Base-by-base conservation (phyloP, 352 stramenopile genomes). In the Phytophthora citricola region DNA sequence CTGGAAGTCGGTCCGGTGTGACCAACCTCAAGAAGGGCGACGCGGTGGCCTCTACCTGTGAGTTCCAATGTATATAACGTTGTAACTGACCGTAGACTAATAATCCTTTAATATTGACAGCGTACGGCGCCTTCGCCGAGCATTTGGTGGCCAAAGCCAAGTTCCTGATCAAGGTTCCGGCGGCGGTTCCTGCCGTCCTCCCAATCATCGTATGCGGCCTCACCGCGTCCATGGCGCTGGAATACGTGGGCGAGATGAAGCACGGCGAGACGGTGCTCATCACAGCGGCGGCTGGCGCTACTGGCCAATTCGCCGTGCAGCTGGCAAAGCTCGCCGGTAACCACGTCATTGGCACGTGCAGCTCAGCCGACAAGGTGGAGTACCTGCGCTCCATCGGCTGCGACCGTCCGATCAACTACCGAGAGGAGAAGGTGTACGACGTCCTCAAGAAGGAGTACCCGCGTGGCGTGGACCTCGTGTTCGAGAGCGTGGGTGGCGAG, bases 371-470 rank as follows among this genome's bases (percentile, higher is more conserved):
- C 40, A 97, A 97, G 72, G 89, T 76, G 20, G 85, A 87, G n/a
- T 82, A 95, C 55, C 76, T 97, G 49, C 76, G 78, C 56, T 75
- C 63, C 27, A 69, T 91, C 12, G 89, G 85, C 49, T 84, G 71
- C 40, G 83, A 94, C 59, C 83, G 89, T 40, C 76, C 95, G 61
- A 90, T 97, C 46, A 91, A 96, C 66, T 97, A 97, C 76, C 92
- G 75, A 17, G 81, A 93, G 68, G 81, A 92, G 47, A 78, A 78
- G 32, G 58, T 90, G 22, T 61, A 49, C 36, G 57, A 82, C 26
- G 76, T 87, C 74, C 66, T 90, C 9, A 83, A 89, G 78, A 83
- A 74, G 11, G 82, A 91, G 81, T 82, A 93, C 71, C 79, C 81
- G 22, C 80, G 87, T 38, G 79, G 79, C 4, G 59, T 92, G 5